Evolutionary conservation across 1,139 yeast species (phyloP), one percentile per base, ranked within the genome.

Genomic region (Pichia sp.): DNA sequence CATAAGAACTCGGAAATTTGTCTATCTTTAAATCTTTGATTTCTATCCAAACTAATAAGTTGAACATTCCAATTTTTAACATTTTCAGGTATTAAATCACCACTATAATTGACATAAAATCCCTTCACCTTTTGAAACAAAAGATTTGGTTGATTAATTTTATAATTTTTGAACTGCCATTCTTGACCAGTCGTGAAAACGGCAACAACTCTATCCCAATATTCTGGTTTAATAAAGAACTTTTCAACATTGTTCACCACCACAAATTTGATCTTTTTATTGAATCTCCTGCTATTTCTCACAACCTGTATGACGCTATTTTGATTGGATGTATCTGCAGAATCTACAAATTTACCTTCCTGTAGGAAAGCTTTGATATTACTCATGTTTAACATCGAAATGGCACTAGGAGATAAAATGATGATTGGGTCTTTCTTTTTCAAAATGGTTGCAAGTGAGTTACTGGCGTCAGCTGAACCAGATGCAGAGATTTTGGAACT

Each of bases 191-290:
- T 92, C 16, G 96, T 92, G 67, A 92, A 85, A 34, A 92, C 86
- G 0, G 95, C 97, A 42, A 92, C 85, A 1, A 94, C 97, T 48
- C 98, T 74, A 57, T 83, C 87, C 99, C 99, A 92, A 64, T 94
- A 88, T 59, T 92, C 98, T 3, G 95, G 95, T 60, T 88, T 90
- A 29, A 85, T 81, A 68, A 92, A 90, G 68, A 94, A 90, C 64
- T 81, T 76, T 46, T 88, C 95, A 5, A 88, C 88, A 49, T 85
- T 85, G 60, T 86, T 95, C 29, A 88, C 97, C 43, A 92, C 85
- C 56, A 85, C 73, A 55, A 85, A 83, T 44, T 78, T 75, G 35
- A 85, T 73, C 8, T 72, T 68, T 6, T 71, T 61, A 33, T 79
- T 75, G 39, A 84, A 66, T 52, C 72, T 68, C 40, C 77, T 77